Percentiles rank a stretch among this genome's conserved stretches.
Conservation (phyloP, 805 yeast genomes). For the Candida endomychidarum region DNA sequence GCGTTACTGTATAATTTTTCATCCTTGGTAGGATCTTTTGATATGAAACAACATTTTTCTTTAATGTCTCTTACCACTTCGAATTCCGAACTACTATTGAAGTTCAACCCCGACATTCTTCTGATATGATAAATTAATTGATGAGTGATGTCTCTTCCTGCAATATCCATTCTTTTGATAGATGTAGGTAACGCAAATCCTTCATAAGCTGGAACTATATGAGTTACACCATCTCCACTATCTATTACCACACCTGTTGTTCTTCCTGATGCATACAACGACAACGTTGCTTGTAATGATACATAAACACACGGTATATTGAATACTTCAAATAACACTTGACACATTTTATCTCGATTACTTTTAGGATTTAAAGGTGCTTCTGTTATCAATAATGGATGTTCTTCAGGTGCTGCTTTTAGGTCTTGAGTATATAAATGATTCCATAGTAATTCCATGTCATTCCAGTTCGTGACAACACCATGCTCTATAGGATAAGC, state of each 20-base stretch:
- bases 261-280: conserved; percentile 84
- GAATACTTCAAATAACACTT: conserved; percentile 69
- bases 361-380: conserved; percentile 76
- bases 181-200: conserved; percentile 80
- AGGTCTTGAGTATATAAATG: conserved; percentile 60
- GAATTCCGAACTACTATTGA: conserved; percentile 73
- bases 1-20: conserved; percentile 46
- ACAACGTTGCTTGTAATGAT: conserved; percentile 72
- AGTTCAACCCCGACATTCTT: conserved; percentile 57
- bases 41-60: conserved; percentile 69
- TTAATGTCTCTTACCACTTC: conserved; percentile 79
- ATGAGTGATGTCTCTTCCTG: conserved; percentile 84
- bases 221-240: conserved; percentile 91
- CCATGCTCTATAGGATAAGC: conserved; percentile 81
- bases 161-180: conserved; percentile 72
- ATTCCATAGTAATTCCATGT: conserved; percentile 82
- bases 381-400: conserved; percentile 84
- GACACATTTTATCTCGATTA: conserved; percentile 62
- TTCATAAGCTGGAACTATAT: conserved; percentile 84
- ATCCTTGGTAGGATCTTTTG: conserved; percentile 55
- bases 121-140: conserved; percentile 68
- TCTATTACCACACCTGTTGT: conserved; percentile 91
- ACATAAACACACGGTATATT: conserved; percentile 75
- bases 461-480: conserved; percentile 76
- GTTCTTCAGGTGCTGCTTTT: conserved; percentile 67